A percentile compares a stretch with the other conserved stretches of the same genome.
Conservation (phyloP, 106 monocot genomes). For the Acorus gramineus region DNA sequence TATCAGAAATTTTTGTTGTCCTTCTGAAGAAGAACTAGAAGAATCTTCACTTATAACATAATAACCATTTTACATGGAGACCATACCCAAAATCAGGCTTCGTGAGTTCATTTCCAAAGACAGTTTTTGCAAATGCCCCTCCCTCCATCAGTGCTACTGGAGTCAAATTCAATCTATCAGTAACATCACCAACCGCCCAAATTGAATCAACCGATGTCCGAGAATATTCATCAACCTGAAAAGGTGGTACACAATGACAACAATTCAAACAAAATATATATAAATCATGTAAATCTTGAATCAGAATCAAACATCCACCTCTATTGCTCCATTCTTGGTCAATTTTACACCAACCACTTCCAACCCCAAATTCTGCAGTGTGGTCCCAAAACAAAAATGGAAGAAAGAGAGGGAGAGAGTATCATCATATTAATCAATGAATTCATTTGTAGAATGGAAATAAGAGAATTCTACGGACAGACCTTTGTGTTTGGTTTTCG, state of each 20-base stretch:
- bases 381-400: neutral
- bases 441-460: neutral
- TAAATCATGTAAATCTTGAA: neutral
- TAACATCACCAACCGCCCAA: conserved; percentile 98
- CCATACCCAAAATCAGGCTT: conserved; percentile 76
- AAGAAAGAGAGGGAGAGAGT: neutral
- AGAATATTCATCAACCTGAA: conserved; percentile 91
- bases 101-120: conserved; percentile 69
- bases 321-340: conserved; percentile 70
- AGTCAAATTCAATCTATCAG: conserved; percentile 88
- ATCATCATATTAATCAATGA: too few relatives aligned
- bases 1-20: too few relatives aligned
- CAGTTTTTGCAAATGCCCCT: conserved; percentile 86
- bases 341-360: conserved; percentile 87
- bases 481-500: conserved; percentile 96
- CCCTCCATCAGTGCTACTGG: conserved; percentile 99
- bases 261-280: neutral
- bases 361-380: conserved; percentile 71
- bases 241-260: neutral
- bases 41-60: neutral
- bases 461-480: neutral
- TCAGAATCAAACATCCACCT: conserved; percentile 32
- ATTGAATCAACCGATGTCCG: conserved; percentile 79
- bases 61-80: neutral
- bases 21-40: neutral